Evolutionary conservation across 176 grass and related monocot species (phyloP).

Genomic region (Triticum timopheevii): DNA sequence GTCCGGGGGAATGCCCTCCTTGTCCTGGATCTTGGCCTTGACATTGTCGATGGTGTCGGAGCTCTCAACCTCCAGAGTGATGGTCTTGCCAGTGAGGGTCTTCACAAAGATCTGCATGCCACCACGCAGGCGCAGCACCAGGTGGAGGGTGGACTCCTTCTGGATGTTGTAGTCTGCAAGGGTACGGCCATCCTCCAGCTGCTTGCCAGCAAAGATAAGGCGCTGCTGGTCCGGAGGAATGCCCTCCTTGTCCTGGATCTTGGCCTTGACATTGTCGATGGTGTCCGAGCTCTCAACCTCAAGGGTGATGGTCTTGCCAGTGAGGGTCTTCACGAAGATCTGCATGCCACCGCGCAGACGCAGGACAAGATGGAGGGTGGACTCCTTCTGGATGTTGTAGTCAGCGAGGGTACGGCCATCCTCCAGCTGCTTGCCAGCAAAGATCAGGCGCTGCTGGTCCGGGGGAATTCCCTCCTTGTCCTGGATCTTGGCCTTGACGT

Average conservation of each 20-base stretch:
- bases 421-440: slow-evolving; percentile 60
- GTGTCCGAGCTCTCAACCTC: slow-evolving; percentile 58
- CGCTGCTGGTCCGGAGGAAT: slow-evolving; percentile 88
- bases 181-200: slow-evolving; percentile 70
- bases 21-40: slow-evolving; percentile 87
- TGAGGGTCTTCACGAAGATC: slow-evolving; percentile 57
- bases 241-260: slow-evolving; percentile 88
- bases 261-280: slow-evolving; percentile 56
- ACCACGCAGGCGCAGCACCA: slow-evolving; percentile 71
- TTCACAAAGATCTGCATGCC: slow-evolving; percentile 80
- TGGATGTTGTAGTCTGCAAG: slow-evolving; percentile 95
- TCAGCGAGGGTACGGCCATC: slow-evolving; percentile 42
- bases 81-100: slow-evolving; percentile 74
- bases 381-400: slow-evolving; percentile 69
- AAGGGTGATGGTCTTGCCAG: slow-evolving; percentile 55
- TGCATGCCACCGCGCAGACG: slow-evolving; percentile 47
- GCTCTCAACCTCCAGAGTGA: slow-evolving; percentile 51
- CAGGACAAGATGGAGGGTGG: slow-evolving; percentile 39
- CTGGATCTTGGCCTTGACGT: slow-evolving; percentile 70
- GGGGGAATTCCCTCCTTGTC: slow-evolving; percentile 67
- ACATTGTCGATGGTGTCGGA: slow-evolving; percentile 68
- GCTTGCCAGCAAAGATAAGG: slow-evolving; percentile 78
- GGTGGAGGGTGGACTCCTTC: slow-evolving; percentile 75
- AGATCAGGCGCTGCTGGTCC: slow-evolving; percentile 59
- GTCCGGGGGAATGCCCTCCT: slow-evolving; percentile 80